Evolutionary conservation across 2,329 filamentous ascomycete species (phyloP).

Genomic region (Penicillium rolfsii): DNA sequence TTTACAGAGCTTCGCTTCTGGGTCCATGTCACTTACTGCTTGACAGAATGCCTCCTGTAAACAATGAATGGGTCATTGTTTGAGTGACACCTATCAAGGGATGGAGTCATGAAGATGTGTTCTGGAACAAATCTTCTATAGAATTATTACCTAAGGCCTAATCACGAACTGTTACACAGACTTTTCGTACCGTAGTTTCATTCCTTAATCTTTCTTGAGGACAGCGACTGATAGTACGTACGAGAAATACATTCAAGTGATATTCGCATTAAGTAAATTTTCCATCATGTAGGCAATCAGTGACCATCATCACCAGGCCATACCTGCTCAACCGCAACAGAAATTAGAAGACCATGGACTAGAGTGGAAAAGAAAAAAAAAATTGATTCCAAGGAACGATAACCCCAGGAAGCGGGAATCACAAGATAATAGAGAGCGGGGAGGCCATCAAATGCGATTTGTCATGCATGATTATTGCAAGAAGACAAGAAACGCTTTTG

Average conservation of each 20-base stretch:
- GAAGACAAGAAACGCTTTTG: constrained; percentile 36
- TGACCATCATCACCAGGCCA: constrained; percentile 24
- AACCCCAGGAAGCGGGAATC: constrained; percentile 19
- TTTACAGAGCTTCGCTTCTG: background rate
- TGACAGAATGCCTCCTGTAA: background rate
- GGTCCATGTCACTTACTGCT: background rate
- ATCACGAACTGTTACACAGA: background rate
- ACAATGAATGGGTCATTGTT: too few relatives aligned
- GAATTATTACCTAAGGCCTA: too few relatives aligned
- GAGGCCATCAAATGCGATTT: constrained; percentile 18
- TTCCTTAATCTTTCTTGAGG: background rate
- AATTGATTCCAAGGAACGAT: constrained; percentile 18
- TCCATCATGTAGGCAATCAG: constrained; percentile 33
- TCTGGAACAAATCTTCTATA: too few relatives aligned
- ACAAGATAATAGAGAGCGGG: constrained; percentile 7
- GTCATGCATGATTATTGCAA: constrained; percentile 20
- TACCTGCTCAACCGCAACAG: constrained; percentile 10
- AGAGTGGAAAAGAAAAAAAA: constrained; percentile 12
- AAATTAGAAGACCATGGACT: constrained; percentile 1
- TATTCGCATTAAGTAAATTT: constrained; percentile 28
- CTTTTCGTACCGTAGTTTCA: background rate
- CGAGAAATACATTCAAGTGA: constrained; percentile 12
- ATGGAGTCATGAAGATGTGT: too few relatives aligned
- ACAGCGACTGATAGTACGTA: background rate
- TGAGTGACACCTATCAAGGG: too few relatives aligned